phyloP scores from a whole-genome alignment of 768 basidiomycete species.

The Naematelia aurantialba region DNA sequence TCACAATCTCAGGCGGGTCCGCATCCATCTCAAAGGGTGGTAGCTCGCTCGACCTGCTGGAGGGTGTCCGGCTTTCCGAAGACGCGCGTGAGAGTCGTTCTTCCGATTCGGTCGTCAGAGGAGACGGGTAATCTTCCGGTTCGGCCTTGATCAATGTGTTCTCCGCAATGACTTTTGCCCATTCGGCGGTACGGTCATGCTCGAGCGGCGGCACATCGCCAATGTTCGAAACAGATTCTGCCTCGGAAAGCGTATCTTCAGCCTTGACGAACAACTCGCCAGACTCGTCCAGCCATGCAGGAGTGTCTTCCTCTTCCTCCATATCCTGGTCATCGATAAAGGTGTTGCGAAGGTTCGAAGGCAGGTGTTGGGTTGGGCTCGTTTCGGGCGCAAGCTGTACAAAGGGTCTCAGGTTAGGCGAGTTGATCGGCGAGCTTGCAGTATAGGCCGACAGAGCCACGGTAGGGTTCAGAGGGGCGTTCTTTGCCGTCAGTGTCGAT shows the following conservation, averaged over 20 bases:
- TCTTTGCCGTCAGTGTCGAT: constrained; percentile 15
- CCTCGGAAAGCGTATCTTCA: constrained; percentile 34
- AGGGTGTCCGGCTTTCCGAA: constrained; percentile 23
- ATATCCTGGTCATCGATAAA: constrained; percentile 24
- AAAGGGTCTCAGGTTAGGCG: constrained; percentile 18
- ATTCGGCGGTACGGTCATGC: constrained; percentile 37
- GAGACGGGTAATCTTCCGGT: constrained; percentile 38
- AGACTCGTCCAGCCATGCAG: constrained; percentile 32
- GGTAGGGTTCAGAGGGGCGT: neutral
- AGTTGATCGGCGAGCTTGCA: constrained; percentile 13
- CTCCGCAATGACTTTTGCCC: constrained; percentile 34
- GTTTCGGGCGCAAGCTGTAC: constrained; percentile 20
- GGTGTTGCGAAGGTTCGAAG: constrained; percentile 23
- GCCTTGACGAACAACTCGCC: constrained; percentile 39
- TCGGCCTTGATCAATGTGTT: constrained; percentile 31
- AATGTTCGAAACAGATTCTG: constrained; percentile 24
- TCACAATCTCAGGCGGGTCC: no score
- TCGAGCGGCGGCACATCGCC: constrained; percentile 38
- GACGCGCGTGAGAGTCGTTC: constrained; percentile 28
- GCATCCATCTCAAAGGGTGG: constrained; percentile 33
- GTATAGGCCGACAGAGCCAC: neutral
- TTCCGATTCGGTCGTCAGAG: constrained; percentile 19
- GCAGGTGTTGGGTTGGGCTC: constrained; percentile 34
- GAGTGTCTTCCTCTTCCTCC: constrained; percentile 35
- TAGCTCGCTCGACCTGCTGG: constrained; percentile 28